phyloP scores from a whole-genome alignment of 2,329 filamentous ascomycete species.

The Alternaria brassicicola region DNA sequence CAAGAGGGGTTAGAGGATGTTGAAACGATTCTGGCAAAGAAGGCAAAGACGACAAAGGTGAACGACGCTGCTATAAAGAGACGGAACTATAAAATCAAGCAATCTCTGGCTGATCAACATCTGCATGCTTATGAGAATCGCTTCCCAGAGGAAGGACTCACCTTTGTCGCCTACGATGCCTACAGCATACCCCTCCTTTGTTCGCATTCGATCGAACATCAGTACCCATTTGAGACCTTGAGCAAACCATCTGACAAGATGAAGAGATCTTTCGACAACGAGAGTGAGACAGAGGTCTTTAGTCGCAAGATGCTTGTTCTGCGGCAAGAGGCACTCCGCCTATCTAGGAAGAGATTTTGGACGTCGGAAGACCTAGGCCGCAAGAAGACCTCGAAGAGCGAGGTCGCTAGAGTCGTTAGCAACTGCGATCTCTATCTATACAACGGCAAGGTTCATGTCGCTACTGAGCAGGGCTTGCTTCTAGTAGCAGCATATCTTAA shows the following conservation, averaged over 20 bases:
- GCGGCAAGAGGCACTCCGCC: background rate
- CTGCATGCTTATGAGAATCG: background rate
- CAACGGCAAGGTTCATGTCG: slow-evolving; percentile 21
- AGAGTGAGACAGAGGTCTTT: slow-evolving; percentile 3
- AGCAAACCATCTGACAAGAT: background rate
- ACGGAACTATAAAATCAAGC: background rate
- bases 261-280: background rate
- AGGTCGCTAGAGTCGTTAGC: slow-evolving; percentile 9
- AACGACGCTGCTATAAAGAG: background rate
- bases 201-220: slow-evolving; percentile 13
- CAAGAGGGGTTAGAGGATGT: background rate
- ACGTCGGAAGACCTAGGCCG: slow-evolving; percentile 16
- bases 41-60: background rate
- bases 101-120: background rate
- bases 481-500: slow-evolving; percentile 21
- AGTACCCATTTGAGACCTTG: background rate
- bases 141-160: slow-evolving; percentile 2
- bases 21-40: background rate
- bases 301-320: slow-evolving; percentile 9
- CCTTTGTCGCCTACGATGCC: slow-evolving; percentile 12
- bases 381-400: background rate
- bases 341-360: slow-evolving; percentile 2
- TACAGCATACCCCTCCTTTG: slow-evolving; percentile 23
- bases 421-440: slow-evolving; percentile 28
- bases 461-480: slow-evolving; percentile 24